phyloP scores from a whole-genome alignment of 2,329 filamentous ascomycete species.

The Penicillium sp. region DNA sequence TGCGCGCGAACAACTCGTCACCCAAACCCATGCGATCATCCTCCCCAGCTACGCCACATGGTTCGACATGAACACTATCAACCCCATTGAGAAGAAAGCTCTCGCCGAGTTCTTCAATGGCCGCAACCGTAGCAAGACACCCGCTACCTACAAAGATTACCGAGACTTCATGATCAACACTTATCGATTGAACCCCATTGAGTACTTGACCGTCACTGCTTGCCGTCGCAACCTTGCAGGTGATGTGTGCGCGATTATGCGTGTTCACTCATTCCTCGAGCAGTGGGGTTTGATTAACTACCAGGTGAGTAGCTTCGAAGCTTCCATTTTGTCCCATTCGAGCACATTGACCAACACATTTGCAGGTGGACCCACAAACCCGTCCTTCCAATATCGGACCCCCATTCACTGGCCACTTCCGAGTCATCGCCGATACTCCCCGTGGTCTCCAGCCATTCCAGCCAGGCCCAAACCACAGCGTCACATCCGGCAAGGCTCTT shows the following conservation, averaged over 20 bases:
- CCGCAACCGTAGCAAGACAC: slow-evolving; percentile 96
- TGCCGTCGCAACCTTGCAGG: slow-evolving; percentile 93
- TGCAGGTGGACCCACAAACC: slow-evolving; percentile 90
- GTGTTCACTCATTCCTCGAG: slow-evolving; percentile 95
- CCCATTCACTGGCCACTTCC: slow-evolving; percentile 96
- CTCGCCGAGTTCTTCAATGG: slow-evolving; percentile 98
- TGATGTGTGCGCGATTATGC: slow-evolving; percentile 98
- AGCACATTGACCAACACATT: slow-evolving; percentile 30
- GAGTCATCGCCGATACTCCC: slow-evolving; percentile 92
- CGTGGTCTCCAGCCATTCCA: slow-evolving; percentile 94
- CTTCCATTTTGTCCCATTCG: neutral
- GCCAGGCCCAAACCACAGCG: slow-evolving; percentile 74
- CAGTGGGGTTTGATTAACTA: slow-evolving; percentile 99
- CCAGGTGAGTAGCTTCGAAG: slow-evolving; percentile 63
- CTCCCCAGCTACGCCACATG: slow-evolving; percentile 96
- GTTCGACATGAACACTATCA: slow-evolving; percentile 97
- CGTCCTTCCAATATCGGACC: slow-evolving; percentile 93
- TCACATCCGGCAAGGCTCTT: slow-evolving; percentile 62
- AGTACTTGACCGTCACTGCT: slow-evolving; percentile 96
- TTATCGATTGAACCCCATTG: slow-evolving; percentile 90
- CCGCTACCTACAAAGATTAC: slow-evolving; percentile 97
- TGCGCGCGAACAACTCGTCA: slow-evolving; percentile 86
- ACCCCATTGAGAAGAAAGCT: slow-evolving; percentile 89
- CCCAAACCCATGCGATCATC: slow-evolving; percentile 93
- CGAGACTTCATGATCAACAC: slow-evolving; percentile 99